Percentiles rank a stretch among this genome's conserved stretches.
These are phyloP conservation scores for Sporopachydermia quercuum DNA, from an alignment of 805 yeast genomes.

Conservation along the genomic window DNA sequence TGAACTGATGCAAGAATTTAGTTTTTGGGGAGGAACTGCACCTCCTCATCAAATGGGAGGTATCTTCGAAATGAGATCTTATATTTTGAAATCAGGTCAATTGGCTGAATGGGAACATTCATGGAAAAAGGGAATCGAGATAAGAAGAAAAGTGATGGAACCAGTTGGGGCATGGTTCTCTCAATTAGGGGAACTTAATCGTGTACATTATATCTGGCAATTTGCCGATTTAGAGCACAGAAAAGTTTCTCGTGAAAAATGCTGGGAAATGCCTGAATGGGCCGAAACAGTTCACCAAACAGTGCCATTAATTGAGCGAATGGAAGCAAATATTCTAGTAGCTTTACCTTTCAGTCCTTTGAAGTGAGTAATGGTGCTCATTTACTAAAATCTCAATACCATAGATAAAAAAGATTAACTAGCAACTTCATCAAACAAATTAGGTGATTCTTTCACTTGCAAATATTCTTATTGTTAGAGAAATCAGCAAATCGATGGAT, in stretches of 20 bases:
- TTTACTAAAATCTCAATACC: too few relatives aligned
- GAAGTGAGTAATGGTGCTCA: slow-evolving; percentile 14
- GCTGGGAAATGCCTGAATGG: slow-evolving; percentile 31
- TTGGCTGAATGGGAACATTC: slow-evolving; percentile 28
- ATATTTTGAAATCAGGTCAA: slow-evolving; percentile 23
- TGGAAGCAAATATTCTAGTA: slow-evolving; percentile 13
- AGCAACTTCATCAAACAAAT: too few relatives aligned
- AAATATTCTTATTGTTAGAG: too few relatives aligned
- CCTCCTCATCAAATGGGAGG: slow-evolving; percentile 26
- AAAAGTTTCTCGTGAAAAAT: slow-evolving; percentile 22
- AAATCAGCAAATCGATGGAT: too few relatives aligned
- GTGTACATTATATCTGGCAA: slow-evolving; percentile 29
- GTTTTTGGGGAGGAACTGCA: slow-evolving; percentile 31
- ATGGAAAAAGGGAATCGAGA: slow-evolving; percentile 26
- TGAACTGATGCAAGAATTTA: slow-evolving; percentile 25
- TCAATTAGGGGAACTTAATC: slow-evolving; percentile 23
- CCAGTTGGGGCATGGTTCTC: slow-evolving; percentile 32
- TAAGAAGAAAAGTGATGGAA: slow-evolving; percentile 30
- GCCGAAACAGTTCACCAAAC: slow-evolving; percentile 16
- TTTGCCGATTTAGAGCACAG: slow-evolving; percentile 29
- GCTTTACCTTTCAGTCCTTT: slow-evolving; percentile 26
- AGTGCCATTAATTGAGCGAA: slow-evolving; percentile 1
- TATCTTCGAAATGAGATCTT: slow-evolving; percentile 24
- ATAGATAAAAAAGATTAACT: too few relatives aligned
- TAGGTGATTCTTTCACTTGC: too few relatives aligned